Evolutionary conservation across 345 rosid species (phyloP), one percentile per base, ranked within the genome.

Genomic region (Toxicodendron radicans): DNA sequence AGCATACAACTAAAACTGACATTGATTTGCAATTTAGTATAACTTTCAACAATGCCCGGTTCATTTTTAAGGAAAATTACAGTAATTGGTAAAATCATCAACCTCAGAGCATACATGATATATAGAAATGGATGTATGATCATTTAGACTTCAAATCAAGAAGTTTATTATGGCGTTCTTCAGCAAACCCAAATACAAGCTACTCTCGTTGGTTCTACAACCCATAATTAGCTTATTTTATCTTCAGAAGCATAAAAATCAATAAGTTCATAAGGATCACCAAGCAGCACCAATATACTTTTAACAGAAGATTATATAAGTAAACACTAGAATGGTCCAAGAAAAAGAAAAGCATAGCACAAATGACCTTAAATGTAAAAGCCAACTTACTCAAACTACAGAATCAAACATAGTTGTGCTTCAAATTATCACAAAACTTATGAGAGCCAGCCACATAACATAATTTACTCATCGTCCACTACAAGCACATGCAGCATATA

Each of bases 181-280:
- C 17, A 10, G 52, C 11, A 23, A 58, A 32, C 35, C 7, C 43
- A 6, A 7, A 38, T 38, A 62, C n/a, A 27, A 66, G 49, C 21
- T 11, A 69, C 62, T 35, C 13, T 24, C 72, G 0, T 54, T 33
- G 59, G 27, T 32, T 30, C 33, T 10, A 11, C 17, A 68, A 54
- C 5, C 61, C 48, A n/a, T 18, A 54, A 53, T n/a, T 5, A 68
- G 72, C 60, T 11, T 6, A 33, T 53, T 35, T 54, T 45, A 58
- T 58, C 27, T 1, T 60, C 74, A 71, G 30, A 45, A 46, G 51
- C 52, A 56, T n/a, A n/a, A n/a, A n/a, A n/a, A n/a, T n/a, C n/a
- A n/a, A n/a, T n/a, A n/a, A n/a, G n/a, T n/a, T n/a, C 21, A 2
- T 48, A 49, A 9, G 3, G 58, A 1, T 30, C 35, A 30, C 5